Base-by-base conservation (phyloP, 139 green algal genomes). In the Volvox reticuliferus region DNA sequence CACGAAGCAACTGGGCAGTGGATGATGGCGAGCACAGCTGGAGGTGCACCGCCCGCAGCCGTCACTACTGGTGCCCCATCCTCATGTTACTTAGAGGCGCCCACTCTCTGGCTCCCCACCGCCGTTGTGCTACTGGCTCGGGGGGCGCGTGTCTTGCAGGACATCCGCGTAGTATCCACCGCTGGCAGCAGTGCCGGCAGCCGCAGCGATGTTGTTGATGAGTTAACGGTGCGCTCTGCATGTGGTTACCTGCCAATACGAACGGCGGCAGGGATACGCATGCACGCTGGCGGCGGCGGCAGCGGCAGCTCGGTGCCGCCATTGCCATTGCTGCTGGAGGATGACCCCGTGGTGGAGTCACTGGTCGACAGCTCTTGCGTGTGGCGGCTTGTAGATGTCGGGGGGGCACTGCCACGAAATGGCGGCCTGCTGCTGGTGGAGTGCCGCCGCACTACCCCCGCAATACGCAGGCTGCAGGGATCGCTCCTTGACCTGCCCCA, bases 361-460 rank as follows among this genome's bases (percentile, higher is more conserved):
- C 37, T 33, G 81, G 55, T 33, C 61, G 62, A 28, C 12, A 61
- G 62, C 62, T n/a, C 24, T 21, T 87, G 81, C 61, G 50, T 24
- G 1, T 30, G 69, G 63, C 63, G 26, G 12, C 9, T 88, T 1
- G 19, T 88, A 65, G 63, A 88, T 21, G 26, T 88, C 21, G 63
- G 63, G 63, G 82, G 63, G 12, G 36, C 67, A 37, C 67, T 88
- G 65, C 83, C 83, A 68, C 67, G 33, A 21, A 17, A 28, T 24
- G 84, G 86, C 37, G 85, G 85, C 19, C 20, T 90, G 86, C 86
- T 90, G 50, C 55, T 83, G 86, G 20, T 90, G 3, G 86, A 90
- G 86, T 84, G 71, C 73, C 73, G 86, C 50, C 86, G 86, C 33
- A 67, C 81, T 24, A 14, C 50, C 1, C 21, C 82, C 17, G 55